phyloP scores from a whole-genome alignment of 2,329 filamentous ascomycete genomes.

The Trichoderma hamatum region DNA sequence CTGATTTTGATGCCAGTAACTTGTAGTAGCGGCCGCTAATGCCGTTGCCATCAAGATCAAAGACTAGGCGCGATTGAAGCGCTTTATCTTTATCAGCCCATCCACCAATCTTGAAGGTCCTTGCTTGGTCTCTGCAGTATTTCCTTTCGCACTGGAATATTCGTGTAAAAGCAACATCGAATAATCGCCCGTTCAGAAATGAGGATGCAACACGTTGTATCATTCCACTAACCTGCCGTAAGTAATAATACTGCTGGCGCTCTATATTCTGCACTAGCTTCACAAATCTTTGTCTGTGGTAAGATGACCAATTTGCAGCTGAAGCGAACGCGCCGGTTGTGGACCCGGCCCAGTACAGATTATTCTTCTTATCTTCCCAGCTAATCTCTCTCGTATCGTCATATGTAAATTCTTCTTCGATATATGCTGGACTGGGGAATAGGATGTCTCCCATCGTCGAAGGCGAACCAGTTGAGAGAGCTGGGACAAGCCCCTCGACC shows the following conservation, averaged over 20 bases:
- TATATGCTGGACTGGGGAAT: slow-evolving; percentile 55
- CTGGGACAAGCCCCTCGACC: slow-evolving; percentile 47
- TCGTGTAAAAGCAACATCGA: slow-evolving; percentile 50
- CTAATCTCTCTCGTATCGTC: slow-evolving; percentile 43
- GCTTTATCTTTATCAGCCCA: slow-evolving; percentile 43
- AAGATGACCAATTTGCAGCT: slow-evolving; percentile 43
- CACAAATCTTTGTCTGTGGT: slow-evolving; percentile 54
- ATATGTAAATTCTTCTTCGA: slow-evolving; percentile 48
- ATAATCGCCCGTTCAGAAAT: slow-evolving; percentile 45
- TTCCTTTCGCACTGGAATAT: slow-evolving; percentile 49
- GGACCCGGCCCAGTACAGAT: slow-evolving; percentile 61
- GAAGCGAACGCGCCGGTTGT: slow-evolving; percentile 53
- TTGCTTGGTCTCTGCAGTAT: slow-evolving; percentile 42
- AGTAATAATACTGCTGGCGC: slow-evolving; percentile 37
- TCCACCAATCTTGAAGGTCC: slow-evolving; percentile 37
- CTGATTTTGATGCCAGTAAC: slow-evolving; percentile 51
- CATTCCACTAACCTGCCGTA: slow-evolving; percentile 33
- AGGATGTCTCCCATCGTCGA: slow-evolving; percentile 57
- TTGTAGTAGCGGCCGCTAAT: slow-evolving; percentile 58
- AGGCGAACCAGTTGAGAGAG: slow-evolving; percentile 49
- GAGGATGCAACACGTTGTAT: slow-evolving; percentile 32
- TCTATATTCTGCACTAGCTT: slow-evolving; percentile 41
- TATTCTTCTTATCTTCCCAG: slow-evolving; percentile 55
- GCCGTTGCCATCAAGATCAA: slow-evolving; percentile 61
- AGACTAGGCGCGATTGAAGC: slow-evolving; percentile 45